phyloP scores from a whole-genome alignment of 2,329 filamentous ascomycete genomes.

The Salinomyces thailandicus region DNA sequence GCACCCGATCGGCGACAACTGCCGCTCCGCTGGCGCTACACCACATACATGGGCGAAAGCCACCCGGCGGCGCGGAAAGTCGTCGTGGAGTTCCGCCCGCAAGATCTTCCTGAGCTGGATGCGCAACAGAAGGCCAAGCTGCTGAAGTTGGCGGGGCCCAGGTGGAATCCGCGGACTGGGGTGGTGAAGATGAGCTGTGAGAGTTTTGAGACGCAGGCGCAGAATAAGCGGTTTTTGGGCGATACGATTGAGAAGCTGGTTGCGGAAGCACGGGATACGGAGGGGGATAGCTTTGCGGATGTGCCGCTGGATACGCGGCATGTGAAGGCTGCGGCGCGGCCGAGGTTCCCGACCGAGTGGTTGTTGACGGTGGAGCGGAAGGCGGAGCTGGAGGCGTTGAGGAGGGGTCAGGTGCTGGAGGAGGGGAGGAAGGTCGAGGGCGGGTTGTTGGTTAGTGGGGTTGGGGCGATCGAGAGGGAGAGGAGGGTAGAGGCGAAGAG shows the following conservation, averaged over 20 bases:
- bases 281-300: slow-evolving; percentile 74
- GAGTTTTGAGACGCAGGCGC: slow-evolving; percentile 68
- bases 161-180: slow-evolving; percentile 78
- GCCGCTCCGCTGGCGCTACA: slow-evolving; percentile 89
- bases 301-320: slow-evolving; percentile 83
- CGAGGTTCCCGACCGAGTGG: slow-evolving; percentile 75
- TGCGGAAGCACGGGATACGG: slow-evolving; percentile 58
- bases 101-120: slow-evolving; percentile 57
- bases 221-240: slow-evolving; percentile 92
- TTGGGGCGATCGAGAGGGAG: slow-evolving; percentile 19
- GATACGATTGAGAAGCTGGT: slow-evolving; percentile 67
- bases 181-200: slow-evolving; percentile 86
- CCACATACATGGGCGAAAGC: slow-evolving; percentile 85
- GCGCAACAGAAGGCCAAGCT: slow-evolving; percentile 64
- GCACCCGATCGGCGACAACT: slow-evolving; percentile 53
- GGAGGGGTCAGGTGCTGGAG: slow-evolving; percentile 41
- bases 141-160: slow-evolving; percentile 71
- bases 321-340: slow-evolving; percentile 56
- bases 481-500: slow-evolving; percentile 15
- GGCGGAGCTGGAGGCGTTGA: slow-evolving; percentile 51
- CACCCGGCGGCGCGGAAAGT: slow-evolving; percentile 92
- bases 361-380: slow-evolving; percentile 61
- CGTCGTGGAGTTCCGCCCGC: slow-evolving; percentile 75
- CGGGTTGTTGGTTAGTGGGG: slow-evolving; percentile 30
- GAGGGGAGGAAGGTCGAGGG: slow-evolving; percentile 47